Percentiles rank a stretch among this genome's conserved stretches.
These are phyloP conservation scores for Ramicandelaber brevisporus DNA, from an alignment of 192 early-diverging fungal genomes.

Conservation along the genomic window DNA sequence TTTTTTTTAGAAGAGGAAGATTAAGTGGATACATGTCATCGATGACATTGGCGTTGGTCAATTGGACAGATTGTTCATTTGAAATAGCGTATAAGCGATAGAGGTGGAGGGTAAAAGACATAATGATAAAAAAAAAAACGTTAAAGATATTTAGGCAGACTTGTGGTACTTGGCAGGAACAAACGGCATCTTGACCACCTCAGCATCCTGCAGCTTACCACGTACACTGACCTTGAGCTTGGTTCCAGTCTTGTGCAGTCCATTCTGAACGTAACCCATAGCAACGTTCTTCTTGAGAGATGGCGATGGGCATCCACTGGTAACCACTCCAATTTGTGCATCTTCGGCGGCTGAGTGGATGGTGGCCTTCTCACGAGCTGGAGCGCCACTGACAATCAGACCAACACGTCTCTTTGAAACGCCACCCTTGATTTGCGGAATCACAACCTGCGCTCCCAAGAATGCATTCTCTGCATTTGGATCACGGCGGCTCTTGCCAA, in stretches of 20 bases:
- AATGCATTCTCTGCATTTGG: conserved; percentile 78
- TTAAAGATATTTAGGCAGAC: no score
- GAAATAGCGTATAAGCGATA: no score
- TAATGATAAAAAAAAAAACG: no score
- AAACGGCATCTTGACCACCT: conserved; percentile 89
- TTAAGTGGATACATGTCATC: no score
- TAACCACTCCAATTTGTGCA: conserved; percentile 52
- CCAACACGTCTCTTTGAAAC: conserved; percentile 67
- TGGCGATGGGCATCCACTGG: conserved; percentile 80
- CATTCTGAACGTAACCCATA: conserved; percentile 83
- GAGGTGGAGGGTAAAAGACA: no score
- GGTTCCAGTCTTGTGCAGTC: conserved; percentile 82
- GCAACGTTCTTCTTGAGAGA: conserved; percentile 86
- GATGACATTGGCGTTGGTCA: no score
- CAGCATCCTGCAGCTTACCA: conserved; percentile 53
- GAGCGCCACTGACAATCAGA: conserved; percentile 73
- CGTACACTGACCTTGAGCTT: conserved; percentile 75
- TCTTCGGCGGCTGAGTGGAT: conserved; percentile 35
- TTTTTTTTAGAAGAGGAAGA: no score
- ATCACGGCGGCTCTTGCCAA: conserved; percentile 77
- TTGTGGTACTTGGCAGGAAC: conserved; percentile 61
- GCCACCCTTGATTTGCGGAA: conserved; percentile 62
- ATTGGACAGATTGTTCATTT: no score
- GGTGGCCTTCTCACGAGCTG: conserved; percentile 52
- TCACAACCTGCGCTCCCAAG: conserved; percentile 61